phyloP scores from a whole-genome alignment of 2,329 filamentous ascomycete species.

The Iodosphaeria phyllophila region DNA sequence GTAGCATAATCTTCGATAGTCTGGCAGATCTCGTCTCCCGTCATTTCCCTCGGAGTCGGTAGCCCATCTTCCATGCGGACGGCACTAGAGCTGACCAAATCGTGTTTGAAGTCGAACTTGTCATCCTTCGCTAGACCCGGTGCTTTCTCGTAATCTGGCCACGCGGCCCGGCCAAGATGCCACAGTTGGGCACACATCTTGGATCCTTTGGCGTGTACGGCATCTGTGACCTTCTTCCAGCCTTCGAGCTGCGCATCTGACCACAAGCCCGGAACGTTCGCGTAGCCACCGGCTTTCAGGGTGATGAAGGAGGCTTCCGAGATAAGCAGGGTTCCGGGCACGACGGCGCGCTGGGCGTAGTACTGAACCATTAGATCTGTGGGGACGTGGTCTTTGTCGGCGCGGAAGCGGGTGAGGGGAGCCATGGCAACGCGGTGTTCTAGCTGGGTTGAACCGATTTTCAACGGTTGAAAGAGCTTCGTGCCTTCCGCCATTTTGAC shows the following conservation, averaged over 20 bases:
- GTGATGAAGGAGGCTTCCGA: conserved; percentile 35
- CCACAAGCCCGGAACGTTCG: conserved; percentile 32
- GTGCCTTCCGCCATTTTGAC: conserved; percentile 1
- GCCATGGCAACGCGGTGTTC: conserved; percentile 15
- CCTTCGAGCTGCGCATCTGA: conserved; percentile 27
- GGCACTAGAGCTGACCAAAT: conserved; percentile 1
- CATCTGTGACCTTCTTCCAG: conserved; percentile 36
- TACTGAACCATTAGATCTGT: conserved; percentile 10
- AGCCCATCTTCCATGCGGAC: conserved; percentile 2
- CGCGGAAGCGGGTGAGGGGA: conserved; percentile 31
- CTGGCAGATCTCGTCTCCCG: conserved; percentile 6
- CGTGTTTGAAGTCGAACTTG: conserved; percentile 6
- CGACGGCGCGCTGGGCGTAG: conserved; percentile 22
- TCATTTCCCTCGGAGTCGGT: conserved; percentile 8
- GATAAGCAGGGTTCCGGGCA: conserved; percentile 27
- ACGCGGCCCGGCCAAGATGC: conserved; percentile 36
- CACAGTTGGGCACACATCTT: conserved; percentile 45
- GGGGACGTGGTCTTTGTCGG: conserved; percentile 20
- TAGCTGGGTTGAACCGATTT: conserved; percentile 4
- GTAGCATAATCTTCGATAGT: conserved; percentile 5
- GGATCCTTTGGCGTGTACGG: conserved; percentile 35
- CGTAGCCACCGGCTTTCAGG: conserved; percentile 23
- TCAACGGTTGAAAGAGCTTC: conserved; percentile 5
- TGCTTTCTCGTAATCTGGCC: too few species aligned
- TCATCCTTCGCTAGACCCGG: conserved; percentile 11